Evolutionary conservation across 805 yeast species (phyloP).

Genomic region (Saccharomycopsis selenospora): DNA sequence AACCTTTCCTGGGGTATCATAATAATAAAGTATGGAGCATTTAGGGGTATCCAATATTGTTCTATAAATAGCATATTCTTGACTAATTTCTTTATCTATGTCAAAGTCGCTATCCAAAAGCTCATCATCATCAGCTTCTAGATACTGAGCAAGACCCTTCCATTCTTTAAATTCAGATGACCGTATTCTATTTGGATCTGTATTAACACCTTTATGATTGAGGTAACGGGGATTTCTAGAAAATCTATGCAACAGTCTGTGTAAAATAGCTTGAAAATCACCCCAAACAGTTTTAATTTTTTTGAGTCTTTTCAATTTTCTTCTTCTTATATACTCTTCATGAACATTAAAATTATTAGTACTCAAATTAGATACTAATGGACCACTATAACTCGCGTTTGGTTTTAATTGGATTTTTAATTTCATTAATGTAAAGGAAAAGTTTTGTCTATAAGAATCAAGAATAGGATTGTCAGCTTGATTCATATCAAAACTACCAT

Average conservation of each 20-base stretch:
- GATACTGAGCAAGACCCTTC: slow-evolving; percentile 73
- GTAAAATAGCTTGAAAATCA: slow-evolving; percentile 25
- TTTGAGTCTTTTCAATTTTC: slow-evolving; percentile 17
- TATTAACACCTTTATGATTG: slow-evolving; percentile 23
- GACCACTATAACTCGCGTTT: slow-evolving; percentile 54
- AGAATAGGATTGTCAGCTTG: slow-evolving; percentile 36
- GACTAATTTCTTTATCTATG: slow-evolving; percentile 30
- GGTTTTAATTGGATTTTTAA: slow-evolving; percentile 60
- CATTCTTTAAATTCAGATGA: slow-evolving; percentile 34
- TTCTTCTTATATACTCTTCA: slow-evolving; percentile 21
- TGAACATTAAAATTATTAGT: slow-evolving; percentile 27
- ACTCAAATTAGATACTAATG: slow-evolving; percentile 22
- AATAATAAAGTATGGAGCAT: slow-evolving; percentile 51
- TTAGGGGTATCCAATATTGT: slow-evolving; percentile 55
- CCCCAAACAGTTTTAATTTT: slow-evolving; percentile 20
- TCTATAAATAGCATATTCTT: slow-evolving; percentile 80
- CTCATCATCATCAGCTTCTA: slow-evolving; percentile 33
- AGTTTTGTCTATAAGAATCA: slow-evolving; percentile 50
- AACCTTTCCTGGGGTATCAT: slow-evolving; percentile 65
- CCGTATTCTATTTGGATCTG: slow-evolving; percentile 19
- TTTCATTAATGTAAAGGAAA: slow-evolving; percentile 40
- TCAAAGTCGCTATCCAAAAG: slow-evolving; percentile 28
- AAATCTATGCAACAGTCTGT: slow-evolving; percentile 9
- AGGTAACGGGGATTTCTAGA: slow-evolving; percentile 11
- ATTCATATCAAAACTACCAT: slow-evolving; percentile 52